A percentile compares a stretch with the other conserved stretches of the same genome.
phyloP scores from a whole-genome alignment of 306 rosid species.

The Nissolia schottii region DNA sequence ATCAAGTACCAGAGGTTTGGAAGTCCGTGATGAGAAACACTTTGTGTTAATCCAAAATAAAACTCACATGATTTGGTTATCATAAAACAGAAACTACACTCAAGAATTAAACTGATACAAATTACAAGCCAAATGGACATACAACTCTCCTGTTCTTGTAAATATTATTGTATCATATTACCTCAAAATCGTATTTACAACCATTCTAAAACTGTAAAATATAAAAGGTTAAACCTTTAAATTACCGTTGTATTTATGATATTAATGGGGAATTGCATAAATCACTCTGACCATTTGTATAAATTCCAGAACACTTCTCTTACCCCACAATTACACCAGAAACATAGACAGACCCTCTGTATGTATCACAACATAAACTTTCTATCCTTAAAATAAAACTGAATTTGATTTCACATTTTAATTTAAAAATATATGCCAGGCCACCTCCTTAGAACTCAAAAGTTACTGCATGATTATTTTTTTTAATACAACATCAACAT shows the following conservation, averaged over 20 bases:
- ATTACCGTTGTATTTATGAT: background rate
- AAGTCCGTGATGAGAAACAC: conserved; percentile 13
- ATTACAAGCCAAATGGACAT: background rate
- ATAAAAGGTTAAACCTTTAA: background rate
- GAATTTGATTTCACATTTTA: background rate
- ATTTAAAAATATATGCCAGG: background rate
- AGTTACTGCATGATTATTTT: background rate
- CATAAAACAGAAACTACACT: conserved; percentile 9
- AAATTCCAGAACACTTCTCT: background rate
- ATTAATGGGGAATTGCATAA: background rate
- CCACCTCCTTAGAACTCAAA: background rate
- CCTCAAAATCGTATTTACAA: background rate
- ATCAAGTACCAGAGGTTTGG: conserved; percentile 23
- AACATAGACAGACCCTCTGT: background rate
- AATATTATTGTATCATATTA: background rate
- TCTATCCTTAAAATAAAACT: background rate
- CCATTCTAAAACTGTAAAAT: conserved; percentile 2
- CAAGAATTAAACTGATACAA: background rate
- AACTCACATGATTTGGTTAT: conserved; percentile 3
- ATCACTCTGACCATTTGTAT: background rate
- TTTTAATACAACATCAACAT: background rate
- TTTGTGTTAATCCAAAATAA: background rate
- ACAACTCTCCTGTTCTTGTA: background rate
- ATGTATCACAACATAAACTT: background rate
- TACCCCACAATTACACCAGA: background rate